These are phyloP conservation scores for Brasenia schreberi DNA, from an alignment of 164 flowering plant genomes.

Conservation along the genomic window DNA sequence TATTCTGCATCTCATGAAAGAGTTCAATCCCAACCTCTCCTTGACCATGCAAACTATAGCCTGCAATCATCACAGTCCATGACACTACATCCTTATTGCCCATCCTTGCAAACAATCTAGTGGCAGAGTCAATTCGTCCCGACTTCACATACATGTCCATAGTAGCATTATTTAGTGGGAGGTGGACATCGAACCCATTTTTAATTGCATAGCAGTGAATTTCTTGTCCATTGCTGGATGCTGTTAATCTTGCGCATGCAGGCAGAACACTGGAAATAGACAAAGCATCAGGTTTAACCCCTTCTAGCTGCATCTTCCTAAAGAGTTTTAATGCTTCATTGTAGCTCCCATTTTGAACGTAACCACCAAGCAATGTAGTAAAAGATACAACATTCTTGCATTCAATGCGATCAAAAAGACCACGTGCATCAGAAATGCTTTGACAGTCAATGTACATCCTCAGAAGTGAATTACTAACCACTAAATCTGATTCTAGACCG, in stretches of 20 bases:
- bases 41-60: constrained; percentile 54
- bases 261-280: constrained; percentile 44
- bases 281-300: constrained; percentile 36
- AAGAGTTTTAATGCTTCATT: constrained; percentile 53
- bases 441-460: constrained; percentile 58
- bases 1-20: constrained; percentile 27
- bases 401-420: constrained; percentile 34
- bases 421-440: constrained; percentile 32
- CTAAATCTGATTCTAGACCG: constrained; percentile 31
- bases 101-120: constrained; percentile 32
- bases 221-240: constrained; percentile 52
- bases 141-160: constrained; percentile 70
- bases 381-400: constrained; percentile 47
- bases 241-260: constrained; percentile 55
- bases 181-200: constrained; percentile 19
- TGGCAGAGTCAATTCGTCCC: constrained; percentile 37
- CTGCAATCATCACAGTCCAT: constrained; percentile 64
- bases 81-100: constrained; percentile 34
- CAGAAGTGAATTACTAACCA: constrained; percentile 52
- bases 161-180: constrained; percentile 36
- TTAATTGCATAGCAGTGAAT: constrained; percentile 44
- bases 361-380: constrained; percentile 37
- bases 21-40: constrained; percentile 38
- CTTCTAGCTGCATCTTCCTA: constrained; percentile 31
- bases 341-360: constrained; percentile 48